A percentile compares a stretch with the other conserved stretches of the same genome.
These are phyloP conservation scores for Yamadazyma spencermartinsiae DNA, from an alignment of 1,139 yeast species.

Conservation along the genomic window DNA sequence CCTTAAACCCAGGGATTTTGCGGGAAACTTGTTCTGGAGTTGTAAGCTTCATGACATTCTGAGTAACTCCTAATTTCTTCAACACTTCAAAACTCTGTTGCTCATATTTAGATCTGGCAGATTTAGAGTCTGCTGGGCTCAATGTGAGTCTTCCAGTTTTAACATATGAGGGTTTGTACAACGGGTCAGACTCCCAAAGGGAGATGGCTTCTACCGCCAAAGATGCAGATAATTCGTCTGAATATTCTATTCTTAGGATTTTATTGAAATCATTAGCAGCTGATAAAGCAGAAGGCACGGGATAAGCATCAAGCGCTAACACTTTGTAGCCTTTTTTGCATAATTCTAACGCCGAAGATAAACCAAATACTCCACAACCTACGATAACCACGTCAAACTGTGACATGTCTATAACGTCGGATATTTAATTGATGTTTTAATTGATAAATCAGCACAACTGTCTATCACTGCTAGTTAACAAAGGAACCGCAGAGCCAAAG, in stretches of 20 bases:
- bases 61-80: constrained; percentile 12
- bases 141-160: constrained; percentile 33
- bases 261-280: constrained; percentile 51
- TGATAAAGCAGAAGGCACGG: constrained; percentile 47
- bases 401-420: no score
- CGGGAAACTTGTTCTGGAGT: constrained; percentile 11
- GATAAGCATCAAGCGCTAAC: constrained; percentile 44
- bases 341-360: constrained; percentile 23
- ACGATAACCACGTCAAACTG: constrained; percentile 15
- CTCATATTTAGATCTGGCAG: constrained; percentile 15
- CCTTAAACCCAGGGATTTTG: constrained; percentile 10
- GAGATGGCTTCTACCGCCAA: constrained; percentile 43
- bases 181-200: constrained; percentile 36
- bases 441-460: no score
- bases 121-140: constrained; percentile 16
- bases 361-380: constrained; percentile 22
- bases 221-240: constrained; percentile 33
- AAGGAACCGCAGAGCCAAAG: no score
- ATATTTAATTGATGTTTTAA: no score
- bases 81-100: constrained; percentile 14
- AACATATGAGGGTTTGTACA: constrained; percentile 28
- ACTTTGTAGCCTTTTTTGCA: constrained; percentile 27
- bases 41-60: constrained; percentile 10
- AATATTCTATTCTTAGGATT: constrained; percentile 46
- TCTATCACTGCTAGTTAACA: no score